A percentile compares a stretch with the other conserved stretches of the same genome.
Evolutionary conservation across 306 rosid genomes (phyloP).

Genomic region (Spatholobus suberectus): DNA sequence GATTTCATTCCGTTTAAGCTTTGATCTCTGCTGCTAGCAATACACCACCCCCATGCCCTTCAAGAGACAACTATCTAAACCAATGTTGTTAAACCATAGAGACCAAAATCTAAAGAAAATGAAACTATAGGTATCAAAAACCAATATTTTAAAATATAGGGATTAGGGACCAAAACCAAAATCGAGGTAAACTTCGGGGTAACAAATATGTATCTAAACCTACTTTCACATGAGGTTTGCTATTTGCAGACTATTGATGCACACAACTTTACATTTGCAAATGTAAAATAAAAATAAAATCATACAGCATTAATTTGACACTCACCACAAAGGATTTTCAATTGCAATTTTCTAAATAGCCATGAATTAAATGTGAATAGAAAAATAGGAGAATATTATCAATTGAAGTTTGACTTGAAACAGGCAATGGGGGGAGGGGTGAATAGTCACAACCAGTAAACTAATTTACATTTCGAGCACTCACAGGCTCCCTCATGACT

Average conservation of each 20-base stretch:
- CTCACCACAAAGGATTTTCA: background rate
- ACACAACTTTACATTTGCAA: background rate
- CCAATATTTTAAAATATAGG: background rate
- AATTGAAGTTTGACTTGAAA: background rate
- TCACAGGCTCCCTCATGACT: background rate
- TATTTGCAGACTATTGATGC: background rate
- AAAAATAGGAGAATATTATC: background rate
- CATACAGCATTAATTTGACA: background rate
- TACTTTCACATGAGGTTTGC: background rate
- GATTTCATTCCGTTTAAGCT: background rate
- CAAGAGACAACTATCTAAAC: background rate
- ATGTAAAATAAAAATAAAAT: background rate
- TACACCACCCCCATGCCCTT: background rate
- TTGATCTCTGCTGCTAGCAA: background rate
- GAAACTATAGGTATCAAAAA: background rate
- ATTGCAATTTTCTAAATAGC: background rate
- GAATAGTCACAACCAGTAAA: background rate
- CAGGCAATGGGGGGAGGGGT: background rate
- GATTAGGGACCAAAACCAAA: background rate
- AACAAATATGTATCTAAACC: background rate
- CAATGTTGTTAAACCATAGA: background rate
- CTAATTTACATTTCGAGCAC: background rate
- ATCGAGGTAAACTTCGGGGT: background rate
- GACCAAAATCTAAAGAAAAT: background rate
- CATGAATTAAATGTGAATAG: background rate